phyloP scores from a whole-genome alignment of 176 grass and related monocot genomes.

The Lolium perenne region DNA sequence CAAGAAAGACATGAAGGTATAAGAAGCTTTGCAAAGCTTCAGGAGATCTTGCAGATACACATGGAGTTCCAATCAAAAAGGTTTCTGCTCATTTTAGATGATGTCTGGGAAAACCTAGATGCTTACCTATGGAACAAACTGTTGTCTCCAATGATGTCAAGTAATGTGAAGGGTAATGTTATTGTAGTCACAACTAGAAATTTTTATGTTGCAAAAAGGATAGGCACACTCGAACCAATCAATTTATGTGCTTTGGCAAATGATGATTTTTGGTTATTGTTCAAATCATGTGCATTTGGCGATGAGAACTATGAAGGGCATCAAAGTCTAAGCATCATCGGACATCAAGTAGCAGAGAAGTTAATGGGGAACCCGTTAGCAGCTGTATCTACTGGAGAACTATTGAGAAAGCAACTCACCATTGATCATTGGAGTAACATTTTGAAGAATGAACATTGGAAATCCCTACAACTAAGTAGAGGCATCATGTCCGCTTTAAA shows the following conservation, averaged over 20 bases:
- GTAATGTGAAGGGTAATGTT: not conserved
- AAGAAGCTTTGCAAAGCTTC: not conserved
- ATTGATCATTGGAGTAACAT: constrained; percentile 39
- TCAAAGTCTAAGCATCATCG: not conserved
- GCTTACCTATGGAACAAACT: not conserved
- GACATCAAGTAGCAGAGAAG: not conserved
- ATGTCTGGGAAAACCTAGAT: constrained; percentile 32
- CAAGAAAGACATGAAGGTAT: not conserved
- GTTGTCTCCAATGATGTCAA: not conserved
- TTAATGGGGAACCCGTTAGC: constrained; percentile 46
- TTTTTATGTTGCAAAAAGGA: constrained; percentile 23
- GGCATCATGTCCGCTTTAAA: constrained; percentile 47
- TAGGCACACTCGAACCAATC: constrained; percentile 5
- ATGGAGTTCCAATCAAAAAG: not conserved
- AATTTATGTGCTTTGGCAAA: constrained; percentile 1
- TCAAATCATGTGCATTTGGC: constrained; percentile 47
- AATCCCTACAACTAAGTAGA: constrained; percentile 3
- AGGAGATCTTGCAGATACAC: not conserved
- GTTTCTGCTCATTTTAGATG: constrained; percentile 43
- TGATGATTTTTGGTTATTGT: constrained; percentile 26
- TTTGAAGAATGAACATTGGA: constrained; percentile 45
- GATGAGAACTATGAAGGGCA: constrained; percentile 21
- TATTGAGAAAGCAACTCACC: not conserved
- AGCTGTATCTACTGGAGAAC: constrained; percentile 21
- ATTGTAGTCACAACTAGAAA: constrained; percentile 41